A percentile compares a stretch with the other conserved stretches of the same genome.
Evolutionary conservation across 306 rosid genomes (phyloP).

Genomic region (Prunus kanzakura): DNA sequence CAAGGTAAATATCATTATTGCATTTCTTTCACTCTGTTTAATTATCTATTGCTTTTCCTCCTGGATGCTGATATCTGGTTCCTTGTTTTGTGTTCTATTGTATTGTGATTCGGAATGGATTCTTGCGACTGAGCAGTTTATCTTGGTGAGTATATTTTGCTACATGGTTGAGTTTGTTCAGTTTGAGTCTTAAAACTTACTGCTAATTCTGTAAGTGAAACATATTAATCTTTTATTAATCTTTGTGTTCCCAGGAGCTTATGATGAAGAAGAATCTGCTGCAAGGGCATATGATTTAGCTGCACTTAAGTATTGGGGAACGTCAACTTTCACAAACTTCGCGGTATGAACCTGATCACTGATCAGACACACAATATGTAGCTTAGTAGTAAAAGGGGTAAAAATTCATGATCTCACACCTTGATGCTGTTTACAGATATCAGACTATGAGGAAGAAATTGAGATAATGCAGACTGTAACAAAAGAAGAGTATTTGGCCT

Average conservation of each 20-base stretch:
- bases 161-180: no score
- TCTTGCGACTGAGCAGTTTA: slow-evolving; percentile 27
- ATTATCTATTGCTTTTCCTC: neutral
- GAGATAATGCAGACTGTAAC: slow-evolving; percentile 69
- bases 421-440: slow-evolving; percentile 34
- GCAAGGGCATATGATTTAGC: slow-evolving; percentile 96
- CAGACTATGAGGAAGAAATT: slow-evolving; percentile 67
- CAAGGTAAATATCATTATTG: slow-evolving; percentile 28
- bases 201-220: neutral
- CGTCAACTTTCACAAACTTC: slow-evolving; percentile 76
- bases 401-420: neutral
- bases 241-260: slow-evolving; percentile 56
- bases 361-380: neutral
- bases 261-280: slow-evolving; percentile 89
- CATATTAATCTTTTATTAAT: neutral
- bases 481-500: slow-evolving; percentile 86
- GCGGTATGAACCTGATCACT: slow-evolving; percentile 39
- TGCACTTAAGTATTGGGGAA: slow-evolving; percentile 89
- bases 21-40: neutral
- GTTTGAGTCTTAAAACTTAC: no score
- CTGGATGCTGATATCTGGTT: neutral
- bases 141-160: slow-evolving; percentile 37
- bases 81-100: neutral
- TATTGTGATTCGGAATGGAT: neutral
- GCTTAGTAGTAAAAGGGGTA: neutral